These are phyloP conservation scores for Penicillium maclennaniae DNA, from an alignment of 495 filamentous ascomycete genomes.

Conservation along the genomic window DNA sequence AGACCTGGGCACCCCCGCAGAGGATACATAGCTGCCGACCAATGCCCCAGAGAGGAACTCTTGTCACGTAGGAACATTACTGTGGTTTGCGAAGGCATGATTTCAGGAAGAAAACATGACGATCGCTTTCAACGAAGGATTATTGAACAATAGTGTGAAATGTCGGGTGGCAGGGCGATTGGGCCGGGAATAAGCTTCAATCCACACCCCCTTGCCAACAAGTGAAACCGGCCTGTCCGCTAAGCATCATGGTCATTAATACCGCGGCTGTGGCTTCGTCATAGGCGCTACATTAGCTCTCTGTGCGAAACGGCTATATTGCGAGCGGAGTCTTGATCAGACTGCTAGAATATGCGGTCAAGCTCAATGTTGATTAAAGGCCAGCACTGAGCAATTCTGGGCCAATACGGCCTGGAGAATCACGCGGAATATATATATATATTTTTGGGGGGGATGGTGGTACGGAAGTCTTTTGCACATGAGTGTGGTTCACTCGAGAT, in stretches of 20 bases:
- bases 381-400: background rate
- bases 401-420: background rate
- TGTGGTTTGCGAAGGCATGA: constrained; percentile 6
- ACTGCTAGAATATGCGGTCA: background rate
- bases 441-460: too few relatives aligned
- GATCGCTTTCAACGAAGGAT: constrained; percentile 5
- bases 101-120: constrained; percentile 3
- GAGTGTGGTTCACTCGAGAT: background rate
- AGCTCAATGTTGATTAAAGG: background rate
- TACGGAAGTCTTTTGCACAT: background rate
- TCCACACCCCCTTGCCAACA: background rate
- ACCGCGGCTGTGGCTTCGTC: background rate
- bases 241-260: background rate
- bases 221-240: background rate
- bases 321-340: background rate
- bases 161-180: constrained; percentile 6
- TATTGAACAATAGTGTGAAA: constrained; percentile 13
- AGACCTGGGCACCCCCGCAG: constrained; percentile 2
- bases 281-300: too few relatives aligned
- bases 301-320: background rate
- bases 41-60: too few relatives aligned
- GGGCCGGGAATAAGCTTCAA: constrained; percentile 15
- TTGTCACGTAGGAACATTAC: background rate
- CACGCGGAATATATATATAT: too few relatives aligned
- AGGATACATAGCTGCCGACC: background rate